Conservation (phyloP, 305 asterid species). For the Coffea humblotiana region DNA sequence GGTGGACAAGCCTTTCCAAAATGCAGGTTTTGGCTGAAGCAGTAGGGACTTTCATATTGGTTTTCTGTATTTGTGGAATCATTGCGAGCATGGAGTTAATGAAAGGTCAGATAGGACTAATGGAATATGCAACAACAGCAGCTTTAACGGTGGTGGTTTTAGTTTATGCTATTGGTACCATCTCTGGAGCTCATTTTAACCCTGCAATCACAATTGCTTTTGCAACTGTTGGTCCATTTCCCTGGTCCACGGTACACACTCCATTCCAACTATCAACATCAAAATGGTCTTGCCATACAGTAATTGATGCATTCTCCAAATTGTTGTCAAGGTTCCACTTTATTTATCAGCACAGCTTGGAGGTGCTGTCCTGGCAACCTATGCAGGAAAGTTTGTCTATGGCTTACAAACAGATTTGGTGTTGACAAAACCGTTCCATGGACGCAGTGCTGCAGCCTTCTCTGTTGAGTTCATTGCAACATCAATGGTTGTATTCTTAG, state of each 20-base stretch:
- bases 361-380: constrained; percentile 66
- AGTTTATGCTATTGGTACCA: constrained; percentile 64
- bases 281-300: background rate
- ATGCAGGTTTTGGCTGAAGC: constrained; percentile 76
- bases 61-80: constrained; percentile 73
- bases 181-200: constrained; percentile 88
- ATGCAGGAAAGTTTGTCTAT: constrained; percentile 49
- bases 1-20: background rate
- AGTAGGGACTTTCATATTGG: constrained; percentile 58
- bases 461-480: constrained; percentile 71
- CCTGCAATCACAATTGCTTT: constrained; percentile 87
- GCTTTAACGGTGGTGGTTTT: constrained; percentile 61
- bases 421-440: constrained; percentile 69
- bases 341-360: constrained; percentile 71
- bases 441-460: constrained; percentile 53
- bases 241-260: constrained; percentile 64
- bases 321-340: constrained; percentile 55
- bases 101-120: constrained; percentile 49
- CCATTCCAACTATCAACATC: background rate
- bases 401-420: constrained; percentile 53
- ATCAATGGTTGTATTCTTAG: constrained; percentile 61
- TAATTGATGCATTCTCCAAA: background rate
- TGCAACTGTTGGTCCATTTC: constrained; percentile 72
- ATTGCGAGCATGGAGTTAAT: constrained; percentile 52
- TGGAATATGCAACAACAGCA: constrained; percentile 80